phyloP scores from a whole-genome alignment of 1,139 yeast species.

The Trichomonascaceae sp. region DNA sequence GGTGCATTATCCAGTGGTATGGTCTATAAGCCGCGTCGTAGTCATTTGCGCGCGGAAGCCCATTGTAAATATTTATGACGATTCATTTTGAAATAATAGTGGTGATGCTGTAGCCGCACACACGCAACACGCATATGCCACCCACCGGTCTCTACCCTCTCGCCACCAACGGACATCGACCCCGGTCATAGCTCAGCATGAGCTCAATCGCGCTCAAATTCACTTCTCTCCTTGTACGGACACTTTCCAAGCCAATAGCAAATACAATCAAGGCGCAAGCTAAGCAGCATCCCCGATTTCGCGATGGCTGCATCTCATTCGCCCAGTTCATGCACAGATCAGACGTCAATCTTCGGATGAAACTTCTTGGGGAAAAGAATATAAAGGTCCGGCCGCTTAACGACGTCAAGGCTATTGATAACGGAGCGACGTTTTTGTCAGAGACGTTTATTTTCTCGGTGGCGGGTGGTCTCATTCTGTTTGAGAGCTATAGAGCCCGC shows the following conservation, averaged over 20 bases:
- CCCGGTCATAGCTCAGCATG: too few species aligned
- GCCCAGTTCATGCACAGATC: constrained; percentile 66
- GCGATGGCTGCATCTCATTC: constrained; percentile 46
- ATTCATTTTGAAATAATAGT: too few species aligned
- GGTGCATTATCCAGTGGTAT: too few species aligned
- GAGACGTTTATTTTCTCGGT: constrained; percentile 66
- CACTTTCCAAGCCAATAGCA: constrained; percentile 77
- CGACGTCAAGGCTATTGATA: constrained; percentile 73
- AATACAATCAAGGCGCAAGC: constrained; percentile 62
- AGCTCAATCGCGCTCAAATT: constrained; percentile 54
- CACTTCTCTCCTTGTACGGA: constrained; percentile 60
- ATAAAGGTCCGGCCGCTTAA: constrained; percentile 60
- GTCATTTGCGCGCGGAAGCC: too few species aligned
- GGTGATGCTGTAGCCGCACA: too few species aligned
- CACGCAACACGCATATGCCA: too few species aligned
- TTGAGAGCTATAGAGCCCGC: constrained; percentile 57
- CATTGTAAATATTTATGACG: too few species aligned
- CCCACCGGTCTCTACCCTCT: too few species aligned
- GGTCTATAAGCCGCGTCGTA: too few species aligned
- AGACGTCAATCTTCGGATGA: constrained; percentile 51
- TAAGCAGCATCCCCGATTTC: constrained; percentile 55
- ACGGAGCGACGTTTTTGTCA: constrained; percentile 68
- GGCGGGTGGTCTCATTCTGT: constrained; percentile 68
- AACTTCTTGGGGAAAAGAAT: constrained; percentile 46
- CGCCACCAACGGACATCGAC: too few species aligned